phyloP scores from a whole-genome alignment of 345 rosid species.

The Sisymbrium altissimum region DNA sequence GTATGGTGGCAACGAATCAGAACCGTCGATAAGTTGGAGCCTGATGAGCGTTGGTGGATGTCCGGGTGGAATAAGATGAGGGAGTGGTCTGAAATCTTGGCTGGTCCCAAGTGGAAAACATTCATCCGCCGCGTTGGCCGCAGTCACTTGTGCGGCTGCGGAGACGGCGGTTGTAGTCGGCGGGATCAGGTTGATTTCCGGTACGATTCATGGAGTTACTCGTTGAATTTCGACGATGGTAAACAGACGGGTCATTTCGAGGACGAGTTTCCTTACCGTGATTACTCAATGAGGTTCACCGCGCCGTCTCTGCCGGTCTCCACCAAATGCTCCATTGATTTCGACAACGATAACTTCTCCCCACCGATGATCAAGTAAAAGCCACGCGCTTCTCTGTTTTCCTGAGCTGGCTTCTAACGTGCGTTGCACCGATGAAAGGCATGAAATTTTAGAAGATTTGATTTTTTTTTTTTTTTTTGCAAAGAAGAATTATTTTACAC shows the following conservation, averaged over 20 bases:
- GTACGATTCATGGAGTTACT: slow-evolving; percentile 77
- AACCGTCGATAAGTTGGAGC: slow-evolving; percentile 28
- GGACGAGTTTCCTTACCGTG: slow-evolving; percentile 35
- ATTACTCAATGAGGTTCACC: slow-evolving; percentile 51
- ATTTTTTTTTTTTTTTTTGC: not conserved
- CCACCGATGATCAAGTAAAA: slow-evolving; percentile 18
- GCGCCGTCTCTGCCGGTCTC: slow-evolving; percentile 44
- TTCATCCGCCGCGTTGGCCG: slow-evolving; percentile 43
- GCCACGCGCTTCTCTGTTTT: slow-evolving; percentile 8
- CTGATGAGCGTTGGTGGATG: slow-evolving; percentile 39
- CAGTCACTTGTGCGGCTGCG: slow-evolving; percentile 18
- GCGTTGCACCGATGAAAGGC: slow-evolving; percentile 9
- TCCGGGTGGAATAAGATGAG: slow-evolving; percentile 46
- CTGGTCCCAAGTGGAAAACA: slow-evolving; percentile 56
- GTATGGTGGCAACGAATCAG: slow-evolving; percentile 46
- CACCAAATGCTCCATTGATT: slow-evolving; percentile 40
- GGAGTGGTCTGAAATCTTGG: slow-evolving; percentile 50
- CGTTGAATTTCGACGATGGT: slow-evolving; percentile 88
- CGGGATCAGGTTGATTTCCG: slow-evolving; percentile 42
- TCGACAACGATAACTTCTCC: slow-evolving; percentile 27
- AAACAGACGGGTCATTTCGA: slow-evolving; percentile 31
- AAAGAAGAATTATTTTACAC: not conserved
- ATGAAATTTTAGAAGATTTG: not conserved
- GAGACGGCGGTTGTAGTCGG: slow-evolving; percentile 10
- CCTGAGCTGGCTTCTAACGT: slow-evolving; percentile 15